A percentile compares a stretch with the other conserved stretches of the same genome.
phyloP scores from a whole-genome alignment of 805 yeast genomes.

The Sungouiozyma ichnusensis region DNA sequence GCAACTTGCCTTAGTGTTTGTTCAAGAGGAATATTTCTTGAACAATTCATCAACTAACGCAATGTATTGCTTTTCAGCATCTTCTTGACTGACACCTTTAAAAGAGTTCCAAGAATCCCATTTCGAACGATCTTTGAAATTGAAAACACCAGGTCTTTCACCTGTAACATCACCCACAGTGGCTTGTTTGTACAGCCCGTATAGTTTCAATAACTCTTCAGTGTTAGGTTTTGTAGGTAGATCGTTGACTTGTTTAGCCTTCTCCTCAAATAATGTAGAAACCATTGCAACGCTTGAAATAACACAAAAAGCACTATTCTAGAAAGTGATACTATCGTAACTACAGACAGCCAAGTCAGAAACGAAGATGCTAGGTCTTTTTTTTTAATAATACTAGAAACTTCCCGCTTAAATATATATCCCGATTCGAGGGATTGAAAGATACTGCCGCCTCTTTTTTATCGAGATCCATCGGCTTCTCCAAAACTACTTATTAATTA shows the following conservation, averaged over 20 bases:
- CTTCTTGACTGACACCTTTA: constrained; percentile 79
- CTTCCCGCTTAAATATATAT: too few species aligned
- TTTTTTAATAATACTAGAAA: too few species aligned
- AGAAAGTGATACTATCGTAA: too few species aligned
- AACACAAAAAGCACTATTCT: too few species aligned
- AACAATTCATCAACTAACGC: constrained; percentile 54
- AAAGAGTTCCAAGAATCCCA: constrained; percentile 94
- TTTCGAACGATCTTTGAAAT: constrained; percentile 90
- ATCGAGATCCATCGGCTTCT: neutral
- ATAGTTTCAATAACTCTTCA: constrained; percentile 77
- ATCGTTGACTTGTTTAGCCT: constrained; percentile 72
- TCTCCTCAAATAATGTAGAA: constrained; percentile 27
- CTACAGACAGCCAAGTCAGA: too few species aligned
- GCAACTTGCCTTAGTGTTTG: neutral
- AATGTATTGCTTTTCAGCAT: constrained; percentile 79
- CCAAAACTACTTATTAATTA: too few species aligned
- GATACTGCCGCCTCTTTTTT: neutral
- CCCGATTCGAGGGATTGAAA: neutral
- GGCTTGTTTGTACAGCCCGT: constrained; percentile 94
- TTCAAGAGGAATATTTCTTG: constrained; percentile 32
- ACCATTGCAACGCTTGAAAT: constrained; percentile 22
- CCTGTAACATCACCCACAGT: constrained; percentile 82
- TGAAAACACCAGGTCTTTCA: constrained; percentile 82
- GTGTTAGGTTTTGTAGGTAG: constrained; percentile 71
- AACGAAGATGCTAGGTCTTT: too few species aligned